Evolutionary conservation across 2,329 filamentous ascomycete genomes (phyloP), one percentile per base, ranked within the genome.

Genomic region (Microdochium trichocladiopsis): DNA sequence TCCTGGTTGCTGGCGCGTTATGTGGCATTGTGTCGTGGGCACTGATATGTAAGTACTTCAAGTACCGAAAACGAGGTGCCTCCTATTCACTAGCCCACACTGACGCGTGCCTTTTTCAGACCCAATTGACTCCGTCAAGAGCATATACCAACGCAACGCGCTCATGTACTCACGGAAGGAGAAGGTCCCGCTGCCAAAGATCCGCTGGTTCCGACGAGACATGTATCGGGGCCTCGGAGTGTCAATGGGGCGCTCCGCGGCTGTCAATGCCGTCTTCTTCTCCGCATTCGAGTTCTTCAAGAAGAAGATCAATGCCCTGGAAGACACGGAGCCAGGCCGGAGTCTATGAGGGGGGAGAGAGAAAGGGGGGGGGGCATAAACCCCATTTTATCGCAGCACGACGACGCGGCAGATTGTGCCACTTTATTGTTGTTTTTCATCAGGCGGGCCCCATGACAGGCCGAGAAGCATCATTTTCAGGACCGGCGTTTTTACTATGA

Each of bases 241-340:
- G 24, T 92, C 88, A 36, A 92, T 94, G 84, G 80, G 83, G 58
- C 84, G 90, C 52, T 92, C 88, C 12, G 91, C 87, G 61, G 77
- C 90, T 50, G 84, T 94, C 60, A 95, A 95, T 66, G 88, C 89
- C 58, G 88, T 95, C 61, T 95, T 95, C 77, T 95, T 95, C 72
- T 91, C 88, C 45, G 87, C 85, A 37, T 95, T 94, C 66, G 90
- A 95, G 70, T 85, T 90, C 61, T 79, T 89, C 61, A 94, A 94
- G 72, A 86, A 84, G 66, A 75, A 77, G 57, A 82, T 84, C 68
- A 78, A 79, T 62, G 68, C 72, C 10, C 69, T 80, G 57, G 76
- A 81, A 37, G 76, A 82, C 49, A 61, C 51, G 43, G 56, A 61
- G 52, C 61, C 24, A 48, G 25, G 50, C 14, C 43, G 43, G 47